These are phyloP conservation scores for Ceratocystis lukuohia DNA, from an alignment of 2,329 filamentous ascomycete genomes.

Conservation along the genomic window DNA sequence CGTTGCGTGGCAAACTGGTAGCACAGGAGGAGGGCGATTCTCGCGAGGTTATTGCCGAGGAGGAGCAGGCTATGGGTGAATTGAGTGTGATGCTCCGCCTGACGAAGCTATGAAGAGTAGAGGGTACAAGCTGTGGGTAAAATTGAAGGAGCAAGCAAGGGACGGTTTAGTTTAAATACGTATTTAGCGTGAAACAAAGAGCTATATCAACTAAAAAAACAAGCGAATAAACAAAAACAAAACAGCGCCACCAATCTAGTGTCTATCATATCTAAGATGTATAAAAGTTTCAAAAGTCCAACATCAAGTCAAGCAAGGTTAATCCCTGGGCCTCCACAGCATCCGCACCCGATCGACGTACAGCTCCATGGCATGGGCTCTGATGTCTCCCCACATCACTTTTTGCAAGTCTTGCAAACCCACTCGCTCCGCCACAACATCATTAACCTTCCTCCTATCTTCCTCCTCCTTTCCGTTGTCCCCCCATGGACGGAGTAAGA, in stretches of 20 bases:
- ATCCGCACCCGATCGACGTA: slow-evolving; percentile 5
- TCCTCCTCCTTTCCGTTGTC: slow-evolving; percentile 26
- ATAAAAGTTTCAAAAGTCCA: not conserved
- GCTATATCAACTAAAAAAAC: not conserved
- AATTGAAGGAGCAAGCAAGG: not conserved
- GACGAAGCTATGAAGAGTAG: slow-evolving; percentile 45
- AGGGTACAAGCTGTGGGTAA: not conserved
- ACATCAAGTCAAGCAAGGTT: not conserved
- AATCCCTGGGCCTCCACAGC: not conserved
- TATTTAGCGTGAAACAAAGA: slow-evolving; percentile 2
- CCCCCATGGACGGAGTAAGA: slow-evolving; percentile 46
- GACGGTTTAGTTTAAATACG: not conserved
- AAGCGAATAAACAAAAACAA: no score
- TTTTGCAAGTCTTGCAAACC: slow-evolving; percentile 54
- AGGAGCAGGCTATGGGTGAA: slow-evolving; percentile 76
- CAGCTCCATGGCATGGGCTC: slow-evolving; percentile 9
- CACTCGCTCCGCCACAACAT: slow-evolving; percentile 55
- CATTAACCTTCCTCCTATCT: slow-evolving; percentile 37
- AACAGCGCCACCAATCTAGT: no score
- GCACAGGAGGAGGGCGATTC: slow-evolving; percentile 24
- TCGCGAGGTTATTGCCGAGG: slow-evolving; percentile 52
- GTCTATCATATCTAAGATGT: not conserved
- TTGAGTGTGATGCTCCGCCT: slow-evolving; percentile 66
- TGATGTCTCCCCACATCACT: slow-evolving; percentile 36
- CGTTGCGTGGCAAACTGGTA: slow-evolving; percentile 62